phyloP scores from a whole-genome alignment of 106 monocot species.

The Cymbidium sinense region DNA sequence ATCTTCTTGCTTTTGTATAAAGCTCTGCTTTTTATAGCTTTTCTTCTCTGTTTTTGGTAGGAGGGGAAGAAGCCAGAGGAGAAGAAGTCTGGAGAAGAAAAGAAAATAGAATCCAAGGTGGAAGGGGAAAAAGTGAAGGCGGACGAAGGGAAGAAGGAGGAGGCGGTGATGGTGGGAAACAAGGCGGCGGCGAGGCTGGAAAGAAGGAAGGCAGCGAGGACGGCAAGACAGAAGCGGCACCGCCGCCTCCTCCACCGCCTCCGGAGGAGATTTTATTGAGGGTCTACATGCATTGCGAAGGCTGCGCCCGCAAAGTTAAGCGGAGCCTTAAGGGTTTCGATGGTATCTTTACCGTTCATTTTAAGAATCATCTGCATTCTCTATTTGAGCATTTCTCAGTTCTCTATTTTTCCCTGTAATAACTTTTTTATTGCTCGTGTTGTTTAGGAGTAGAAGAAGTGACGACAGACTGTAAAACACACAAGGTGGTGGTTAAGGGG shows the following conservation, averaged over 20 bases:
- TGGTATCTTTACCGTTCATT: conserved; percentile 20
- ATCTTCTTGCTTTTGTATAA: neutral
- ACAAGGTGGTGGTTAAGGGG: conserved; percentile 84
- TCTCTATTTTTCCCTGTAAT: neutral
- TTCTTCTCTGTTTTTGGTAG: conserved; percentile 5
- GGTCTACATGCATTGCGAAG: conserved; percentile 75
- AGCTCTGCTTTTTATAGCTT: neutral
- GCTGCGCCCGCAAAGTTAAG: conserved; percentile 58
- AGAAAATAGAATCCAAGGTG: conserved; percentile 9
- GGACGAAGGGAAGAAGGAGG: conserved; percentile 19
- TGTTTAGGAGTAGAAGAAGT: conserved; percentile 77
- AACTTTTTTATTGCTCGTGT: neutral
- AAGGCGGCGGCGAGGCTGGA: conserved; percentile 19
- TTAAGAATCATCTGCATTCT: no score
- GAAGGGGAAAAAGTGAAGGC: conserved; percentile 7
- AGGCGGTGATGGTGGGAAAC: conserved; percentile 5
- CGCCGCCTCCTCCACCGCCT: conserved; percentile 40
- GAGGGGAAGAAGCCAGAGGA: conserved; percentile 26
- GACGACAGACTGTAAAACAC: conserved; percentile 50
- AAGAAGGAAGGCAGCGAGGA: conserved; percentile 15
- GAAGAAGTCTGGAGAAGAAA: conserved; percentile 26
- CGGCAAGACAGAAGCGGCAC: neutral
- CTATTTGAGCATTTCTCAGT: no score
- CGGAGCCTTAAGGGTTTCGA: conserved; percentile 42
- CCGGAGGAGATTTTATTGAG: conserved; percentile 54